Conservation (phyloP, 2,329 filamentous ascomycete species). For the Ophioceras dolichostomum region DNA sequence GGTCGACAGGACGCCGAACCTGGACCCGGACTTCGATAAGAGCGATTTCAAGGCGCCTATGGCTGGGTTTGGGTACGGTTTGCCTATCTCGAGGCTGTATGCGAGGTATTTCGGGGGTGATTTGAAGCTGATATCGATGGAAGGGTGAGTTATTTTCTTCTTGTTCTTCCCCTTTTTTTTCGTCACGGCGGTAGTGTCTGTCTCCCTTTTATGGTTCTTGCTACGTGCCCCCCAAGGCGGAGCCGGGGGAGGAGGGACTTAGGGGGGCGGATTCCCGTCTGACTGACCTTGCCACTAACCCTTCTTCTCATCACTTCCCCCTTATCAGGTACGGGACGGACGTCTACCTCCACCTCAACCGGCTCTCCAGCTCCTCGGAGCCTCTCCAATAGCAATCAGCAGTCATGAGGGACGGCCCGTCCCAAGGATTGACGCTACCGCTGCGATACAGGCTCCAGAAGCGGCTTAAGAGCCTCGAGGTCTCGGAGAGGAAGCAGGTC, state of each 20-base stretch:
- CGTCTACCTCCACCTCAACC: constrained; percentile 95
- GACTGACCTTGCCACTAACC: too few species aligned
- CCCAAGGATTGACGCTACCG: constrained; percentile 54
- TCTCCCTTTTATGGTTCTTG: neutral
- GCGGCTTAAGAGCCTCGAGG: constrained; percentile 58
- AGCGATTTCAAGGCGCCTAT: constrained; percentile 99
- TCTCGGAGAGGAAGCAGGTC: constrained; percentile 81
- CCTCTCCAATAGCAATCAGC: constrained; percentile 90
- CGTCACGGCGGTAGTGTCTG: too few species aligned
- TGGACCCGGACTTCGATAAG: constrained; percentile 97
- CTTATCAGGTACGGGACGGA: constrained; percentile 79
- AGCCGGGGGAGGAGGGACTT: too few species aligned
- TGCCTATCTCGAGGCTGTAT: constrained; percentile 89
- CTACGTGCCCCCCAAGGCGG: too few species aligned
- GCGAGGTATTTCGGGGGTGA: constrained; percentile 96
- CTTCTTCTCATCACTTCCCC: constrained; percentile 1
- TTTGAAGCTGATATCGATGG: constrained; percentile 97
- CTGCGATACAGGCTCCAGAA: constrained; percentile 49
- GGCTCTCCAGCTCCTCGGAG: constrained; percentile 88
- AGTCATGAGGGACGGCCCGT: constrained; percentile 66
- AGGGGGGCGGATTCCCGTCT: too few species aligned
- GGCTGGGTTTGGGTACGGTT: constrained; percentile 96
- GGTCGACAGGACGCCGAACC: constrained; percentile 84
- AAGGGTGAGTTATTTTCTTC: constrained; percentile 56
- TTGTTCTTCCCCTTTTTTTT: constrained; percentile 1